phyloP scores from a whole-genome alignment of 2,329 filamentous ascomycete genomes.

The Xylariaceae sp. region DNA sequence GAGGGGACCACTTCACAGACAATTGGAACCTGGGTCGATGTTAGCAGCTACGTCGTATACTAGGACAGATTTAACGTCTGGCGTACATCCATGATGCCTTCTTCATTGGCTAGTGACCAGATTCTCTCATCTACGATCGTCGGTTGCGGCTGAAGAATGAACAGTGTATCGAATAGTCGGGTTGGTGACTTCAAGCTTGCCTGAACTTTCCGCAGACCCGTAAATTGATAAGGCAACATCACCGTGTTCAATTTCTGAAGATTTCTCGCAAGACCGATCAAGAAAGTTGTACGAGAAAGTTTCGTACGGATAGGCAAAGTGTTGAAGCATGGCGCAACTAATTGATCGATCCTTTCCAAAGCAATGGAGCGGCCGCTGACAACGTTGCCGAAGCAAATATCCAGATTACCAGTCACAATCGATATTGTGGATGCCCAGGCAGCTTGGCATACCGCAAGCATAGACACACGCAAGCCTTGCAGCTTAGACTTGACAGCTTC shows the following conservation, averaged over 20 bases:
- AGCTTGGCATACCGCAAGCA: constrained; percentile 68
- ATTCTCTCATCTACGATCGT: constrained; percentile 54
- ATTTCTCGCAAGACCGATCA: constrained; percentile 55
- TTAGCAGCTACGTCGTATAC: constrained; percentile 16
- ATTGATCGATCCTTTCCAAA: constrained; percentile 62
- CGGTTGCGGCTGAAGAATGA: constrained; percentile 70
- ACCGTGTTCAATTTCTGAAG: constrained; percentile 63
- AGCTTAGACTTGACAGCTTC: constrained; percentile 46
- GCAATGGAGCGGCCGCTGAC: constrained; percentile 71
- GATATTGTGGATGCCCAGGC: constrained; percentile 68
- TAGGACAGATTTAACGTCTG: constrained; percentile 7
- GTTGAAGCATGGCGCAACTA: constrained; percentile 92
- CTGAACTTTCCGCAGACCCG: constrained; percentile 71
- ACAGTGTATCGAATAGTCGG: constrained; percentile 73
- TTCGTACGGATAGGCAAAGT: constrained; percentile 71
- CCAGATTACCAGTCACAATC: constrained; percentile 51
- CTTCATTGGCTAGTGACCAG: constrained; percentile 57
- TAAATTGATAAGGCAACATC: constrained; percentile 68
- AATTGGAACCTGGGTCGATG: constrained; percentile 55
- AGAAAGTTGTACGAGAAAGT: constrained; percentile 45
- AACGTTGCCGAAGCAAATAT: constrained; percentile 86
- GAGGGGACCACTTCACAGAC: constrained; percentile 72
- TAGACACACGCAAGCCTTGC: constrained; percentile 54
- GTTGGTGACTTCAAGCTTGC: constrained; percentile 41
- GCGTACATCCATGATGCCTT: constrained; percentile 66